A percentile compares a stretch with the other conserved stretches of the same genome.
phyloP scores from a whole-genome alignment of 2,329 filamentous ascomycete genomes.

The Dothideomycetidae sp. region DNA sequence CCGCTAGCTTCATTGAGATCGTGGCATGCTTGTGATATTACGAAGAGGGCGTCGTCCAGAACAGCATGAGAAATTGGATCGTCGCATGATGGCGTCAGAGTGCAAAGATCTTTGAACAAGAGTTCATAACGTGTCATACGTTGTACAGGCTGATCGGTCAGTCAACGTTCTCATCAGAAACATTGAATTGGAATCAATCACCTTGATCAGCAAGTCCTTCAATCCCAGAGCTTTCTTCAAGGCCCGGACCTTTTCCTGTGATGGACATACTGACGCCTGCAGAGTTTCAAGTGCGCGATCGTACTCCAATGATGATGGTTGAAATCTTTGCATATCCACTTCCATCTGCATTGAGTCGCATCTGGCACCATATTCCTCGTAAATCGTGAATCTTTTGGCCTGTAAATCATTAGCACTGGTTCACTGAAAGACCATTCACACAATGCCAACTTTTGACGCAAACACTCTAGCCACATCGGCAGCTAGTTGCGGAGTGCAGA shows the following conservation, averaged over 20 bases:
- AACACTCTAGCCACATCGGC: conserved; percentile 41
- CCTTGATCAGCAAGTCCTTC: conserved; percentile 82
- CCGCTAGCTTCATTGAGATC: conserved; percentile 78
- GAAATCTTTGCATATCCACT: conserved; percentile 50
- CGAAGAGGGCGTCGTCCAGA: conserved; percentile 57
- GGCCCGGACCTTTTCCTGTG: conserved; percentile 47
- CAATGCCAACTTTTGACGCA: conserved; percentile 33
- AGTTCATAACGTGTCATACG: conserved; percentile 83
- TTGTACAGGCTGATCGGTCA: conserved; percentile 66
- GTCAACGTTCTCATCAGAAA: conserved; percentile 6
- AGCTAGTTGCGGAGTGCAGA: conserved; percentile 39
- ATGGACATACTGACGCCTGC: conserved; percentile 57
- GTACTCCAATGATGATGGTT: conserved; percentile 63
- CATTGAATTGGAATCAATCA: conserved; percentile 20
- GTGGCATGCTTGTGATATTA: conserved; percentile 58
- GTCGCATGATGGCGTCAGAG: conserved; percentile 68
- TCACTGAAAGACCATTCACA: conserved; percentile 33
- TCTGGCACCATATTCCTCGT: conserved; percentile 83
- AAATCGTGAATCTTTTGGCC: conserved; percentile 71
- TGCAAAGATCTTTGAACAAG: conserved; percentile 69
- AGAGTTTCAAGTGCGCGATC: conserved; percentile 77
- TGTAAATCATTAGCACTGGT: conserved; percentile 26
- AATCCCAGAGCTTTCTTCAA: conserved; percentile 67
- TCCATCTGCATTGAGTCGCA: conserved; percentile 77
- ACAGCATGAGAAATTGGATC: conserved; percentile 72